phyloP scores from a whole-genome alignment of 371 early-diverging fungal genomes.

The Syncephalis fuscata region DNA sequence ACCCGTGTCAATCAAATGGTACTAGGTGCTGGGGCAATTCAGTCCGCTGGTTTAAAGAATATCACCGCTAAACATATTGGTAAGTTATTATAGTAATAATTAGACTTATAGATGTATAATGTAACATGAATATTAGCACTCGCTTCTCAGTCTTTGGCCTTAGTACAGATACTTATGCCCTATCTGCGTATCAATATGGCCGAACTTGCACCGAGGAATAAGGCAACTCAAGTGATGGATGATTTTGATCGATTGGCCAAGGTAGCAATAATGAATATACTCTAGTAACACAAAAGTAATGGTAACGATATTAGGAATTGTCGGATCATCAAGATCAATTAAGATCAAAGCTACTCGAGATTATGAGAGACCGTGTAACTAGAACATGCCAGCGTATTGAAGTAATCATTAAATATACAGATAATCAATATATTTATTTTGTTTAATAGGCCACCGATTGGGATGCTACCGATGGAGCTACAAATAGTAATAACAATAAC shows the following conservation, averaged over 20 bases:
- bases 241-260: background rate
- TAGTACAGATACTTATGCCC: conserved; percentile 73
- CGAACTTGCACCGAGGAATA: conserved; percentile 71
- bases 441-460: conserved; percentile 26
- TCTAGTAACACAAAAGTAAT: background rate
- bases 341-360: conserved; percentile 68
- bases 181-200: conserved; percentile 48
- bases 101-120: background rate
- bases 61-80: conserved; percentile 89
- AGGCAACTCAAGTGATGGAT: conserved; percentile 11
- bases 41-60: conserved; percentile 84
- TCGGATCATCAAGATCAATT: conserved; percentile 75
- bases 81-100: conserved; percentile 11
- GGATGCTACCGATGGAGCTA: conserved; percentile 27
- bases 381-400: conserved; percentile 48
- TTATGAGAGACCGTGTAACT: conserved; percentile 81
- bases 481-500: conserved; percentile 5
- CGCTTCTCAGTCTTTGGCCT: conserved; percentile 77
- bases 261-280: background rate
- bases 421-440: background rate
- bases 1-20: conserved; percentile 85
- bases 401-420: conserved; percentile 9
- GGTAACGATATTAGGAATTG: conserved; percentile 35
- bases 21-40: conserved; percentile 88
- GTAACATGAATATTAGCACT: conserved; percentile 29